Base-by-base conservation (phyloP, 139 green algal genomes). In the Chlorella sp. region DNA sequence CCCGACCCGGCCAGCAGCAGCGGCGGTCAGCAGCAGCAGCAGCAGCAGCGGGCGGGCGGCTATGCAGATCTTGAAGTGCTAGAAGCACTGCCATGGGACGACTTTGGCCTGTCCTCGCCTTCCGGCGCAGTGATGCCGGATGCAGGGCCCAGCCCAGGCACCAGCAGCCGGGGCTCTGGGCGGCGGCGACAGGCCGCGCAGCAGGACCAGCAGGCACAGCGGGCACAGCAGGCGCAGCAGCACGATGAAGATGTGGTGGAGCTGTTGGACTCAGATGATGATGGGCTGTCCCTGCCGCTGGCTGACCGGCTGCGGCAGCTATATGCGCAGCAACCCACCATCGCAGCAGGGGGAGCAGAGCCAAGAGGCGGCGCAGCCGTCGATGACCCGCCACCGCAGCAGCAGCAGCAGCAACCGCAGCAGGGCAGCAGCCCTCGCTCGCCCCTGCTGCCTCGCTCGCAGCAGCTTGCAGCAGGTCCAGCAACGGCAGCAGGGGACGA, bases 51-150 rank as follows among this genome's bases (percentile, higher is more conserved):
- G n/a, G 26, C 44, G 25, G n/a, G 56, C 25, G 38, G 55, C 55
- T 39, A 44, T 25, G 72, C 72, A 56, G 47, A 30, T 6, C 20
- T 51, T 1, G 25, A 71, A 57, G 74, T 51, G 30, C 32, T 30
- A 5, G 75, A 81, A 21, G 78, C 78, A 2, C 38, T 73, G 28
- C 78, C 78, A 0, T 83, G 78, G 78, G 78, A 83, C 15, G 78
- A 73, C 16, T 83, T 83, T 32, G 28, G 75, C 13, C 55, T 81
- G 44, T 34, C 56, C 34, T 81, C 75, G 23, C 75, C 75, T 30
- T 1, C 72, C 0, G 38, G 30, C 23, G n/a, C 72, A 18, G 70
- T 39, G 23, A 9, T 17, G 12, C 9, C 68, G 1, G 17, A 18
- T n/a, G 32, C 18, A 11, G 17, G 11, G 16, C 34, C 28, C 7